Evolutionary conservation across 2,329 filamentous ascomycete species (phyloP), one percentile per base, ranked within the genome.

Genomic region (Stachybotrys elegans): DNA sequence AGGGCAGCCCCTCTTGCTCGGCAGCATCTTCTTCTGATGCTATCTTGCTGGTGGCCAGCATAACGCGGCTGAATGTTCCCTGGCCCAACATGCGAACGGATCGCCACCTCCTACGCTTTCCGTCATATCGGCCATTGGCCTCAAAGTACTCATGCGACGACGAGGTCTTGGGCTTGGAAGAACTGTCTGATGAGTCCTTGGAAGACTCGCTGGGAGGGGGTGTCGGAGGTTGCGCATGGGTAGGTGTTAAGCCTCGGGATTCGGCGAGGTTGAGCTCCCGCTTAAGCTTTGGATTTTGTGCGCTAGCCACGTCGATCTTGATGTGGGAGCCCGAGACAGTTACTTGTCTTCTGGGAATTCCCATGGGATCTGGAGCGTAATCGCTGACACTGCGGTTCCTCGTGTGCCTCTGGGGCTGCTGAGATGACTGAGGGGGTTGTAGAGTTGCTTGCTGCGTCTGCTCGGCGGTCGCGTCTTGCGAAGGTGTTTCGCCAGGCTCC

Each of bases 41-140:
- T 32, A 81, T 76, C 59, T 94, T 82, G 56, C 86, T 89, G 11
- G 91, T 95, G 5, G 91, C 93, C 34, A 98, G 73, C 68, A 94
- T 85, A 17, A 98, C 93, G 57, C 88, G 88, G 62, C 91, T 96
- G 63, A 98, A 98, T 1, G 93, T 96, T 29, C 93, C 93, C 56
- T 95, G 88, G 5, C 93, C 93, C 6, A 98, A 76, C 51, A 84
- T 71, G 46, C 87, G 84, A 31, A 98, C 68, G 12, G 85, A 86
- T 52, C 87, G 80, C 82, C 93, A 98, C 51, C 81, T 76, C 45
- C 85, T 81, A 17, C 81, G 74, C 61, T 91, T 90, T 51, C 79
- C 69, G 46, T 88, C 81, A 40, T 76, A 71, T 25, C 86, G 74
- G 3, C 79, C 84, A 51, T 70, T 73, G 22, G 88, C 84, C 56